Base-by-base conservation (phyloP, 169 alveolate species). In the Cryptosporidium parvum region DNA sequence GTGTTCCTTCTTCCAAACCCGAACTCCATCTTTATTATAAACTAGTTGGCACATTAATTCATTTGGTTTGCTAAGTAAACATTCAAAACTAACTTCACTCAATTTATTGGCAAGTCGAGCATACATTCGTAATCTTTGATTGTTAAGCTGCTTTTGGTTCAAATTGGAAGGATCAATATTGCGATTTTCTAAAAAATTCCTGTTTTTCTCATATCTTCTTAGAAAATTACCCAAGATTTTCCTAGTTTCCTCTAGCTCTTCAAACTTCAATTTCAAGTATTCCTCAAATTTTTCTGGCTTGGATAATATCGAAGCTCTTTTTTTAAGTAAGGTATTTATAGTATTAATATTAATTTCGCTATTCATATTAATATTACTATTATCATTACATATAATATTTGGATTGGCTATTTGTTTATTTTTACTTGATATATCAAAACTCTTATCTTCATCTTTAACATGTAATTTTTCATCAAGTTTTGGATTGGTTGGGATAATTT, bases 1-100 rank as follows among this genome's bases (percentile, higher is more conserved):
- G 18, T 85, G 58, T 31, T 92, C 95, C 16, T 85, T 89, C 75
- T 91, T 92, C 95, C 95, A 92, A 8, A 92, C 95, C 18, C 86
- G 71, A 21, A 92, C 51, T 51, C 95, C 95, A 68, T 92, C 92
- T 44, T 92, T 75, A 44, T 92, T 84, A 56, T 91, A 91, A n/a
- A 51, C 85, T 35, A 85, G 45, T 31, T 80, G 89, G 35, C 89
- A 80, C 33, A n/a, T 18, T 26, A 29, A 48, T 65, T 80, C 89
- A 44, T 16, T 42, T 80, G 89, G 80, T 26, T 18, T 80, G 37
- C 42, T 80, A 23, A 80, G 21, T 65, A 80, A 23, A 44, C 89
- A 80, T 21, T 80, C 89, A 48, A 80, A 80, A 65, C 89, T 80
- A 18, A 80, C 80, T 12, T 80, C 89, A 65, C 89, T 80, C 29